Evolutionary conservation across 371 early-diverging fungal genomes (phyloP).

Genomic region (Mortierella sp.): DNA sequence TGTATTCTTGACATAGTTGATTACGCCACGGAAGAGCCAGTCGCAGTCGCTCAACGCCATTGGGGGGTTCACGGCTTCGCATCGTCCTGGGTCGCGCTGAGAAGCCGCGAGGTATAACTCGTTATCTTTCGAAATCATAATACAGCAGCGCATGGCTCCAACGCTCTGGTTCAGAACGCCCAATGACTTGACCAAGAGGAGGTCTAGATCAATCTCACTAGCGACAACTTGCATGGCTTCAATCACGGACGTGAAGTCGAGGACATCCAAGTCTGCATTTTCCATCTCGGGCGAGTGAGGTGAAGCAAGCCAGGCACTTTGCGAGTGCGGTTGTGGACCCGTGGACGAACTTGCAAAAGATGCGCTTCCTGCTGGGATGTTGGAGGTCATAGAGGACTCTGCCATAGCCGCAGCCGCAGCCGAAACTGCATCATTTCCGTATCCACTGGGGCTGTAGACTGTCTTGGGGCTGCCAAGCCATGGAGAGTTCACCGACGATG

Average conservation of each 20-base stretch:
- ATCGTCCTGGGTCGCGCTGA: constrained; percentile 25
- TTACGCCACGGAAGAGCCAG: constrained; percentile 38
- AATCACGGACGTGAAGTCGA: constrained; percentile 52
- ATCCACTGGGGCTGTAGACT: constrained; percentile 17
- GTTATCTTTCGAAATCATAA: constrained; percentile 44
- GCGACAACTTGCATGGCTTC: constrained; percentile 54
- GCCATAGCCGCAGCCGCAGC: constrained; percentile 37
- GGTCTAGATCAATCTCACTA: constrained; percentile 45
- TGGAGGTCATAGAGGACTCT: constrained; percentile 11
- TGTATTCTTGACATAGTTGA: constrained; percentile 51
- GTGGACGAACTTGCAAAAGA: constrained; percentile 10
- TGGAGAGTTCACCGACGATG: constrained; percentile 18
- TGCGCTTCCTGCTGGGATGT: constrained; percentile 13
- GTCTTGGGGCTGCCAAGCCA: constrained; percentile 35
- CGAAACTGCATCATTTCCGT: constrained; percentile 26
- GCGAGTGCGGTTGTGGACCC: constrained; percentile 16
- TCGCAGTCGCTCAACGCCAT: constrained; percentile 29
- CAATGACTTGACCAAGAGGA: constrained; percentile 44
- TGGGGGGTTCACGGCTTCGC: constrained; percentile 44
- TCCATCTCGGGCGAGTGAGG: constrained; percentile 43
- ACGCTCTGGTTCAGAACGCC: constrained; percentile 49
- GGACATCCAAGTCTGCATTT: constrained; percentile 42
- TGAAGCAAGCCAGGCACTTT: constrained; percentile 25
- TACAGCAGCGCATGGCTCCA: constrained; percentile 34
- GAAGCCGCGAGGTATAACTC: constrained; percentile 45